Evolutionary conservation across 306 rosid genomes (phyloP).

Genomic region (Crotalaria pallida): DNA sequence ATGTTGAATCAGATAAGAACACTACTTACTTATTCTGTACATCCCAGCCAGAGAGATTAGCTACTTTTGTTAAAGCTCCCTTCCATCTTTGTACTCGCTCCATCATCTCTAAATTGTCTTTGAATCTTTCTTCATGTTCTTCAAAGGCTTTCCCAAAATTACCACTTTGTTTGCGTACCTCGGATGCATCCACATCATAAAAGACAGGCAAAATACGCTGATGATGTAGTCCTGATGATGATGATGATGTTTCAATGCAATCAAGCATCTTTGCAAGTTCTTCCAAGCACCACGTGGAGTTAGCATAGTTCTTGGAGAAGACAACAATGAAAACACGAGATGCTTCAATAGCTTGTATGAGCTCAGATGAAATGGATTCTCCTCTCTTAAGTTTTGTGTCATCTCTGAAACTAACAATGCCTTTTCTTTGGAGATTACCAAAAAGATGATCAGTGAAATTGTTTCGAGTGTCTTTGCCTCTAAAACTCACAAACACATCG

Average conservation of each 20-base stretch:
- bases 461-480: neutral
- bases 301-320: neutral
- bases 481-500: constrained; percentile 26
- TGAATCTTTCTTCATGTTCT: neutral
- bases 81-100: neutral
- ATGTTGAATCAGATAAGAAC: no score
- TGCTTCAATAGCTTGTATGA: neutral
- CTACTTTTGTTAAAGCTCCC: neutral
- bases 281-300: neutral
- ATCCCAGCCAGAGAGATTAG: neutral
- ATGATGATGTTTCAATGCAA: neutral
- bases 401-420: neutral
- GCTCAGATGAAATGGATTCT: neutral
- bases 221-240: no score
- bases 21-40: neutral
- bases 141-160: neutral
- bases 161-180: neutral
- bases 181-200: neutral
- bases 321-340: neutral
- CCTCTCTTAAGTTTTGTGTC: neutral
- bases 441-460: constrained; percentile 11
- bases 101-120: neutral
- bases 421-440: neutral
- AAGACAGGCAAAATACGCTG: neutral
- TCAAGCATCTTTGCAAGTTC: neutral